Conservation (phyloP, 345 rosid genomes). For the Clarkia xantiana region DNA sequence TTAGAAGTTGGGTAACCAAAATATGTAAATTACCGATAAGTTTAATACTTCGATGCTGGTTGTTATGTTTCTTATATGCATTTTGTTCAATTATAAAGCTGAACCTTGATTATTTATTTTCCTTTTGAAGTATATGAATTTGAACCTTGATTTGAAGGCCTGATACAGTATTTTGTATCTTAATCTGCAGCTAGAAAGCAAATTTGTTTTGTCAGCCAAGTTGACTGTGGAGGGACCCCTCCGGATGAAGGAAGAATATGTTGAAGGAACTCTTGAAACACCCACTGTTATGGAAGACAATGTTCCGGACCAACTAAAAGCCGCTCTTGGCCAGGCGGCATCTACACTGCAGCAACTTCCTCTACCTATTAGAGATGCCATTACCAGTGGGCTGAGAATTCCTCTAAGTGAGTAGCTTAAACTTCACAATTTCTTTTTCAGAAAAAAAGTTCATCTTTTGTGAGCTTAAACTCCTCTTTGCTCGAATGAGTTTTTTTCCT, state of each 20-base stretch:
- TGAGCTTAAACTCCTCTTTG: too few relatives aligned
- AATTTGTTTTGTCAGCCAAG: conserved; percentile 40
- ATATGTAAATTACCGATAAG: too few relatives aligned
- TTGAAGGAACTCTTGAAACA: conserved; percentile 65
- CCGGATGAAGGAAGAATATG: conserved; percentile 76
- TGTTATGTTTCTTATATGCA: too few relatives aligned
- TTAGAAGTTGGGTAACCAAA: too few relatives aligned
- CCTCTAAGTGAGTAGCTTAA: conserved; percentile 58
- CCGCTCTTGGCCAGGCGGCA: conserved; percentile 58
- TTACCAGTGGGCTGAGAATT: conserved; percentile 56
- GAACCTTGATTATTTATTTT: too few relatives aligned
- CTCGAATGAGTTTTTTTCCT: too few relatives aligned
- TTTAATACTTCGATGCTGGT: too few relatives aligned
- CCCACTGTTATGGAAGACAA: conserved; percentile 74
- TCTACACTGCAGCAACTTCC: conserved; percentile 68
- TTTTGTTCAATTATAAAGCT: too few relatives aligned
- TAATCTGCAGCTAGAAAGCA: conserved; percentile 70
- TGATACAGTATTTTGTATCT: too few relatives aligned
- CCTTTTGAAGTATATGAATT: too few relatives aligned
- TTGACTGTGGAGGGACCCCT: conserved; percentile 89
- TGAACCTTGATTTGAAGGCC: too few relatives aligned
- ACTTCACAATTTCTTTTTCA: background rate
- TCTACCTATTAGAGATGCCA: conserved; percentile 45
- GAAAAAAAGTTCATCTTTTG: too few relatives aligned
- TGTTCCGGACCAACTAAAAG: conserved; percentile 73